Conservation (phyloP, 1,139 yeast genomes). For the Nakaseomyces sp. region DNA sequence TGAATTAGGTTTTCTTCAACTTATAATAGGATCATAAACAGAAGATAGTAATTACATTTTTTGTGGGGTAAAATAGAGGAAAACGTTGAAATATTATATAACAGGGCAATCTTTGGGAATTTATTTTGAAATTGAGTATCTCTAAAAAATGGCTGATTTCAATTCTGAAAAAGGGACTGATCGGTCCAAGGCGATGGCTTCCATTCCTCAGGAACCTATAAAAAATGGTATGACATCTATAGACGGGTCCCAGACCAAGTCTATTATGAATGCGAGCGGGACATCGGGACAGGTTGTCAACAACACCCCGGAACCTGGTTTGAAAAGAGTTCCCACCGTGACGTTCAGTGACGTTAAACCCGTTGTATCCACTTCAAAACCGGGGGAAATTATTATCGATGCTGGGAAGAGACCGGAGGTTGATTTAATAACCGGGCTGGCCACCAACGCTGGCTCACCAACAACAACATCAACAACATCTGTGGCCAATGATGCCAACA, state of each 20-base stretch:
- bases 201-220: neutral
- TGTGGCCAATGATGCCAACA: neutral
- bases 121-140: too few species aligned
- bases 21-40: too few species aligned
- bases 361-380: slow-evolving; percentile 37
- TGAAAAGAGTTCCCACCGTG: slow-evolving; percentile 31
- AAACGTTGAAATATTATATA: too few species aligned
- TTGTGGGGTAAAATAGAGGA: too few species aligned
- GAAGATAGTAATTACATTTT: too few species aligned
- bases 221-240: neutral
- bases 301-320: slow-evolving; percentile 30
- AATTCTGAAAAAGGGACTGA: neutral
- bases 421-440: neutral
- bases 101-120: too few species aligned
- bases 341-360: slow-evolving; percentile 30
- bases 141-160: neutral
- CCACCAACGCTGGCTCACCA: too few species aligned
- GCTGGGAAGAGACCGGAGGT: neutral
- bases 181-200: neutral
- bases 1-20: too few species aligned
- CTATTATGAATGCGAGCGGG: slow-evolving; percentile 31
- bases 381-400: slow-evolving; percentile 29
- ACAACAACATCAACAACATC: too few species aligned
- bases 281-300: slow-evolving; percentile 32
- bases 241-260: slow-evolving; percentile 20